Evolutionary conservation across 768 basidiomycete species (phyloP).

Genomic region (Leccinum uliginosum): DNA sequence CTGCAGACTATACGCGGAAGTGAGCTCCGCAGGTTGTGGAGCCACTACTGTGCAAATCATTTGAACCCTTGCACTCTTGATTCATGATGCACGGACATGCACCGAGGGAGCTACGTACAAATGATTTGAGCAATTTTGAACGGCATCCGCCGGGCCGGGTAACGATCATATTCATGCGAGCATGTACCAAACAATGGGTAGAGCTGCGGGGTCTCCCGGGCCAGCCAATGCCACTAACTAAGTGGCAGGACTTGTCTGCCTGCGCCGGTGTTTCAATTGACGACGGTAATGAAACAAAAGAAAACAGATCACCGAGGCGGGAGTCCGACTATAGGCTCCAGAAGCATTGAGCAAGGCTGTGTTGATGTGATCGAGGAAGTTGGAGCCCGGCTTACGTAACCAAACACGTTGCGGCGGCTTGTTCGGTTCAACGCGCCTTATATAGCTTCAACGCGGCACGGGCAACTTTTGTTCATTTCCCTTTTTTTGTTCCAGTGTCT

Average conservation of each 20-base stretch:
- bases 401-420: background rate
- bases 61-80: background rate
- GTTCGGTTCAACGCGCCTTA: background rate
- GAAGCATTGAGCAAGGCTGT: too few species aligned
- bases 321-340: background rate
- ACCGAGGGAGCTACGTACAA: background rate
- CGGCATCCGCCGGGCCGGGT: background rate
- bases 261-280: background rate
- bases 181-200: background rate
- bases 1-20: too few species aligned
- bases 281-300: background rate
- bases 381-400: background rate
- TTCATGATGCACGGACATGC: too few species aligned
- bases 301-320: too few species aligned
- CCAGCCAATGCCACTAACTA: background rate
- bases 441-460: background rate
- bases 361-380: too few species aligned
- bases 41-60: too few species aligned
- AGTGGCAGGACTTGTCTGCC: background rate
- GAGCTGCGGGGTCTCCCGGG: too few species aligned
- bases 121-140: background rate
- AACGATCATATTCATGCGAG: background rate
- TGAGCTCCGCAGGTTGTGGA: too few species aligned
- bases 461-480: background rate
- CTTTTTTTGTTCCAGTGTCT: background rate